phyloP scores from a whole-genome alignment of 73 alveolate genomes.

The Paramecium sonneborni region DNA sequence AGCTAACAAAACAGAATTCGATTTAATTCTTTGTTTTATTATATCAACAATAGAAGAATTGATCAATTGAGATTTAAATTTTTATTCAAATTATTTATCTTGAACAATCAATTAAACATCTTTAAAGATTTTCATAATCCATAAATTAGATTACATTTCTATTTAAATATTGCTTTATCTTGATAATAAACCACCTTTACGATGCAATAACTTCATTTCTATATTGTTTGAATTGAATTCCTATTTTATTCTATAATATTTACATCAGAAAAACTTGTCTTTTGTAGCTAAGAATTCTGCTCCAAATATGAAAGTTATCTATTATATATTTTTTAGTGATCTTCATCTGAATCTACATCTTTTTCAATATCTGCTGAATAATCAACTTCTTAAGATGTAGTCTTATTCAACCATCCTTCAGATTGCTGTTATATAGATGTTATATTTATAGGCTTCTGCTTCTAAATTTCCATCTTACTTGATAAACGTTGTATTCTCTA shows the following conservation, averaged over 20 bases:
- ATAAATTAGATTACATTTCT: background rate
- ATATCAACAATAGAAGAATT: background rate
- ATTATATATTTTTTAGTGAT: background rate
- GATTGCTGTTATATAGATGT: background rate
- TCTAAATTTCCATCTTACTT: constrained; percentile 13
- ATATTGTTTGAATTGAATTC: constrained; percentile 24
- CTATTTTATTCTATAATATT: background rate
- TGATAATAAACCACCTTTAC: constrained; percentile 19
- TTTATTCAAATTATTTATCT: background rate
- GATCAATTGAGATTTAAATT: background rate
- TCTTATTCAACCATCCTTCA: constrained; percentile 45
- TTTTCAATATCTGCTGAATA: background rate
- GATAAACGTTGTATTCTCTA: background rate
- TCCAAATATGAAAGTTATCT: constrained; percentile 33
- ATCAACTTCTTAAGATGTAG: constrained; percentile 2
- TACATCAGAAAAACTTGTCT: constrained; percentile 57
- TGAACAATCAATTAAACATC: background rate
- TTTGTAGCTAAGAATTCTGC: background rate
- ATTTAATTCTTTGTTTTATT: constrained; percentile 16
- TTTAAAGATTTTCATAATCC: constrained; percentile 19
- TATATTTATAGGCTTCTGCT: background rate
- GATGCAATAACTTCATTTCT: background rate
- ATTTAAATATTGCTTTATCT: background rate
- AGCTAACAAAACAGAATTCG: background rate
- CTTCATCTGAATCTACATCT: constrained; percentile 36